These are phyloP conservation scores for Petunia hybrid DNA, from an alignment of 305 asterid species.

Conservation along the genomic window DNA sequence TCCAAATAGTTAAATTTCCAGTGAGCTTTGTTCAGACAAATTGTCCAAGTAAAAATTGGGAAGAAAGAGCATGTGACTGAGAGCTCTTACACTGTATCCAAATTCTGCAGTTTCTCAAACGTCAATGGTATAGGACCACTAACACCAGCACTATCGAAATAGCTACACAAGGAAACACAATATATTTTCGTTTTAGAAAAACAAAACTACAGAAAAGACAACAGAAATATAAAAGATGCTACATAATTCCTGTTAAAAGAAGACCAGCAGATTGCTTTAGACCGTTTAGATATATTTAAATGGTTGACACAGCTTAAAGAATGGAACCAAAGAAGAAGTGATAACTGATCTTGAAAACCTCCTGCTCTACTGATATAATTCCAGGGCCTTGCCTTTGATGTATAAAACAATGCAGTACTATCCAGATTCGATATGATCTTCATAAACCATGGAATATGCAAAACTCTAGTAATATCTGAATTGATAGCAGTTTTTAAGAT, in stretches of 20 bases:
- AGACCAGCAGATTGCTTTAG: background rate
- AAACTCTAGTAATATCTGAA: background rate
- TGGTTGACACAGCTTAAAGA: too few species aligned
- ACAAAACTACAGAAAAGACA: background rate
- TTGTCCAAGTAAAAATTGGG: conserved; percentile 5
- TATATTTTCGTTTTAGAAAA: background rate
- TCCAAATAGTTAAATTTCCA: conserved; percentile 19
- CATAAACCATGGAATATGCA: background rate
- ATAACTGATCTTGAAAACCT: background rate
- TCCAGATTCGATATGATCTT: background rate
- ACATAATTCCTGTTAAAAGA: background rate
- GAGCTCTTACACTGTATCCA: conserved; percentile 59
- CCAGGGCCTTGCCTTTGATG: background rate
- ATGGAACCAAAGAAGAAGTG: too few species aligned
- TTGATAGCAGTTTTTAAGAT: background rate
- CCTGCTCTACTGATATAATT: conserved; percentile 4
- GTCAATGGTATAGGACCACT: conserved; percentile 70
- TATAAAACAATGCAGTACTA: background rate
- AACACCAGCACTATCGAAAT: conserved; percentile 69
- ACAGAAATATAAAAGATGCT: background rate
- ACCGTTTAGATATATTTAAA: background rate
- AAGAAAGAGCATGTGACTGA: background rate
- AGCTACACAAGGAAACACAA: conserved; percentile 38
- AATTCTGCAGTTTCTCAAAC: conserved; percentile 54
- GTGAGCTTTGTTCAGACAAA: conserved; percentile 23